Percentiles rank a stretch among this genome's conserved stretches.
These are phyloP conservation scores for Cercospora citrullina DNA, from an alignment of 2,329 filamentous ascomycete species.

Conservation along the genomic window DNA sequence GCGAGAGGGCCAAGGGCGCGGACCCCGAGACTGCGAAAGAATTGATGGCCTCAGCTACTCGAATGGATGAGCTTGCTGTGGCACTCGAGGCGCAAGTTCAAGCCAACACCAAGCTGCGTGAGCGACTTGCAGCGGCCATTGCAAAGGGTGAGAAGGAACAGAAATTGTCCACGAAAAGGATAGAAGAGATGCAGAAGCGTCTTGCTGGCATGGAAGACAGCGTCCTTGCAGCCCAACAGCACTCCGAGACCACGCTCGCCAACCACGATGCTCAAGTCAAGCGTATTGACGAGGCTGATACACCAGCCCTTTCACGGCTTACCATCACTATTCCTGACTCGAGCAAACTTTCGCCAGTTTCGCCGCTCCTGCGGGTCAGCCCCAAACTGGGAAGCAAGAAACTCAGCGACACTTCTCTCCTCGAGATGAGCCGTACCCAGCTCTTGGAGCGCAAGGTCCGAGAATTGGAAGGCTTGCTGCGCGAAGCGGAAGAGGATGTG, in stretches of 20 bases:
- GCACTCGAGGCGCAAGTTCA: constrained; percentile 79
- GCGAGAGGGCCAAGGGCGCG: constrained; percentile 62
- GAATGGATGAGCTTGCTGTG: constrained; percentile 75
- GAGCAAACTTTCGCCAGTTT: constrained; percentile 51
- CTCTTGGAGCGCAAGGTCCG: constrained; percentile 74
- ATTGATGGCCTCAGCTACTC: constrained; percentile 69
- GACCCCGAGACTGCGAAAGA: constrained; percentile 50
- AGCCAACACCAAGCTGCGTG: constrained; percentile 73
- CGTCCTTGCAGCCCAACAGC: constrained; percentile 77
- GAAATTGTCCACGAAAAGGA: constrained; percentile 74
- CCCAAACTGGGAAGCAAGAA: constrained; percentile 60
- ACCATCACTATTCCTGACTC: constrained; percentile 49
- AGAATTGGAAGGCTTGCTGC: constrained; percentile 80
- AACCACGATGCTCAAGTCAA: constrained; percentile 85
- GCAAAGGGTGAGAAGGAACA: constrained; percentile 82
- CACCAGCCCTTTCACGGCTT: constrained; percentile 72
- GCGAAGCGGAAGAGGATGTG: constrained; percentile 77
- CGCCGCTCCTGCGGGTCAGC: constrained; percentile 57
- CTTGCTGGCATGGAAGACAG: constrained; percentile 82
- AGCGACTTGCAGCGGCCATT: constrained; percentile 76
- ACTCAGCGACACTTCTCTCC: constrained; percentile 52
- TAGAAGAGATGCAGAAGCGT: constrained; percentile 77
- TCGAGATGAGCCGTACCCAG: constrained; percentile 70
- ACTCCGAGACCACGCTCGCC: constrained; percentile 78
- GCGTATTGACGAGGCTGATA: constrained; percentile 73